Base-by-base conservation (phyloP, 140 eudicot species). In the Erigeron philadelphicus region DNA sequence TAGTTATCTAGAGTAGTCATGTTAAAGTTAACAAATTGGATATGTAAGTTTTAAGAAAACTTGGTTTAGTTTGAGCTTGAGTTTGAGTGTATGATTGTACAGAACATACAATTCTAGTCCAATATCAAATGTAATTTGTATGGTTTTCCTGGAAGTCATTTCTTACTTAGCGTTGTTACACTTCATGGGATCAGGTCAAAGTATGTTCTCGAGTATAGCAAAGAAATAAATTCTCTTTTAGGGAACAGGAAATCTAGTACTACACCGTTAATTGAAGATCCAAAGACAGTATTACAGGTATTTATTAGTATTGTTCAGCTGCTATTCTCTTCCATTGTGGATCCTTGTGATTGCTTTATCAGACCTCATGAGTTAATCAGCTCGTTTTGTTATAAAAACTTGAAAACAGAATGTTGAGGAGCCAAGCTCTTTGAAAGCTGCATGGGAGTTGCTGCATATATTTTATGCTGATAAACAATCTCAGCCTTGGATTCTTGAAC, bases 361-460 rank as follows among this genome's bases (percentile, higher is more conserved):
- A 64, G 61, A 53, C 48, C 21, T 15, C 58, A 44, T 49, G 60
- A 48, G 56, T 13, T 41, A 48, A 55, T 56, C 17, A 53, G 21
- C 16, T 21, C 4, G 15, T 70, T 59, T 42, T 8, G 69, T 5
- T 60, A 31, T 74, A 50, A 21, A 38, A 79, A 50, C 35, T 49
- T 46, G 72, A 55, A 47, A 25, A 56, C 77, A 94, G 97, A 82
- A 70, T 64, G 81, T 62, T 43, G 90, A 83, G 70, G 86, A 87
- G 84, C 95, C 95, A 79, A 84, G 83, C 54, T 45, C 72, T 69
- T 68, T 90, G 72, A 94, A 84, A 83, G 97, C 99, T 74, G 99
- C 95, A 23, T 94, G 99, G 99, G 97, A 87, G 84, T 86, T 94
- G 66, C 54, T 94, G 84, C 91, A 89, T 53, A 80, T 94, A 68